phyloP scores from a whole-genome alignment of 1,284 basidiomycete species.

The Moniliella sp. region DNA sequence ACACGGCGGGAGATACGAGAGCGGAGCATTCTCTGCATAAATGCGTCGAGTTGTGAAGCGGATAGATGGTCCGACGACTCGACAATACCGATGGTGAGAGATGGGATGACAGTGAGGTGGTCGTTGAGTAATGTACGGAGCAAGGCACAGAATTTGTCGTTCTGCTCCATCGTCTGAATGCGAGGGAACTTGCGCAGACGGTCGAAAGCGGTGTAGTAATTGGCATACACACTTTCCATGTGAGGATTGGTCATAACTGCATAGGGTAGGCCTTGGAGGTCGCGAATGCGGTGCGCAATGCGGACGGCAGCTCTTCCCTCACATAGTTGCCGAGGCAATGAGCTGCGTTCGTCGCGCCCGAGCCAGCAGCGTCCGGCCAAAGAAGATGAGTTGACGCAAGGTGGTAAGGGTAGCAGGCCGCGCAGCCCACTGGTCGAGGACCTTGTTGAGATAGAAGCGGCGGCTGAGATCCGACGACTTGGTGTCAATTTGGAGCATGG shows the following conservation, averaged over 20 bases:
- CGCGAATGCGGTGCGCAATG: slow-evolving; percentile 64
- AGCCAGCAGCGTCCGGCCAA: slow-evolving; percentile 12
- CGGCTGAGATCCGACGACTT: slow-evolving; percentile 10
- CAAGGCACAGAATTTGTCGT: slow-evolving; percentile 55
- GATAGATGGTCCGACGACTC: slow-evolving; percentile 49
- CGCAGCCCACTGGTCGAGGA: slow-evolving; percentile 58
- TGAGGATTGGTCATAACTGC: slow-evolving; percentile 68
- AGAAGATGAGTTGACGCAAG: slow-evolving; percentile 53
- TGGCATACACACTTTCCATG: slow-evolving; percentile 58
- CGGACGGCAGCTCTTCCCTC: slow-evolving; percentile 66
- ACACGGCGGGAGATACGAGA: slow-evolving; percentile 72
- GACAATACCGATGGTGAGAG: slow-evolving; percentile 28
- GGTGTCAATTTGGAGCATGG: too few species aligned
- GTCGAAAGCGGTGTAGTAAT: slow-evolving; percentile 36
- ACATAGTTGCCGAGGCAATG: slow-evolving; percentile 42
- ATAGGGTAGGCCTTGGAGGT: slow-evolving; percentile 65
- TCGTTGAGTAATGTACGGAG: slow-evolving; percentile 47
- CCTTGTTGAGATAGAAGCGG: slow-evolving; percentile 66
- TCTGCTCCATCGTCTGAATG: slow-evolving; percentile 53
- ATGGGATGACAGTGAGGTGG: slow-evolving; percentile 38
- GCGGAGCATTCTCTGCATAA: slow-evolving; percentile 72
- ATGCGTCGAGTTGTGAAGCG: slow-evolving; percentile 58
- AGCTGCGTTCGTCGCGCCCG: slow-evolving; percentile 11
- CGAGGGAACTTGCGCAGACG: slow-evolving; percentile 54
- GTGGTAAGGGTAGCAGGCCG: slow-evolving; percentile 53